Base-by-base conservation (phyloP, 768 basidiomycete species). In the Lyophyllum decastes region DNA sequence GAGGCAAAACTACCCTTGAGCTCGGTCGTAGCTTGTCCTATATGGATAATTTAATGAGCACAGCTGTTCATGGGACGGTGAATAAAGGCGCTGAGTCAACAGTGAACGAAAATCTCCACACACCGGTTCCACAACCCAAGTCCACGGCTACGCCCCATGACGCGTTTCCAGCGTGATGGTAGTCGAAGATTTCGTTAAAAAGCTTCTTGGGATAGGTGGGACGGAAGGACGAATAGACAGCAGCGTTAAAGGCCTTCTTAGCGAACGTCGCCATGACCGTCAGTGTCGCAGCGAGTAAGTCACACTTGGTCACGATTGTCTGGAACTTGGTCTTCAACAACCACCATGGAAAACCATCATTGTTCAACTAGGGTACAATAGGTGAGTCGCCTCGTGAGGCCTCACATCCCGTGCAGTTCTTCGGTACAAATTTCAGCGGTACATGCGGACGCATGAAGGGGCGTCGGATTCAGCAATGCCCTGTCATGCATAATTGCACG, bases 71-170 rank as follows among this genome's bases (percentile, higher is more conserved):
- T 16, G 25, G 27, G 3, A 21, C 0, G 22, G 19, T 24, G 12
- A 16, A 34, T 49, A 34, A 2, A 10, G 2, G n/a, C 6, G 40
- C 9, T 5, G n/a, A n/a, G 40, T 2, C 16, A 41, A 10, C 6
- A 17, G n/a, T n/a, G 2, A 19, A 19, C n/a, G 16, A 41, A 44
- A 34, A 55, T 24, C 56, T 24, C 27, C 24, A 62, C 69, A 11
- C 57, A 89, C 92, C 89, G n/a, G 92, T 90, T 25, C 93, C 92
- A 71, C 92, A 94, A 4, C 93, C 92, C 2, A 93, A 68, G 63
- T 95, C 92, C 0, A 92, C 76, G 0, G 88, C 90, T 17, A 72
- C 75, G 14, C 83, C 77, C 80, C 84, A 89, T 52, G 69, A 60
- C 47, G 71, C 58, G 21, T 50, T 49, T 45, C 57, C 62, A 11